Evolutionary conservation across 768 basidiomycete species (phyloP).

Genomic region (Lentinula guzmanii): DNA sequence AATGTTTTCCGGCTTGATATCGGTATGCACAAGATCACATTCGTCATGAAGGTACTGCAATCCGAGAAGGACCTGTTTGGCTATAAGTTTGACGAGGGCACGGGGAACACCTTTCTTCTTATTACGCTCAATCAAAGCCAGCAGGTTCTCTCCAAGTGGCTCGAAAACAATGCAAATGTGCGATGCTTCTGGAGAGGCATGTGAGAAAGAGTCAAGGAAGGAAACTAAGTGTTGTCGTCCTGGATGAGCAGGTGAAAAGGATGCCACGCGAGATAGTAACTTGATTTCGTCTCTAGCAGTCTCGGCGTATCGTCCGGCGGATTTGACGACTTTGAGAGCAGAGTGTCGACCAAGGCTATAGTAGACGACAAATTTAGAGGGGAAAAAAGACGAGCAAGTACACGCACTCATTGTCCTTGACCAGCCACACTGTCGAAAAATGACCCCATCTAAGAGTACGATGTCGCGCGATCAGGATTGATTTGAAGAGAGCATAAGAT

Average conservation of each 20-base stretch:
- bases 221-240: slow-evolving; percentile 81
- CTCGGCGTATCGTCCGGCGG: slow-evolving; percentile 91
- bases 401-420: slow-evolving; percentile 69
- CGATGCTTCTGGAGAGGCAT: slow-evolving; percentile 60
- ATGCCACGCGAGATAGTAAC: slow-evolving; percentile 70
- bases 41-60: slow-evolving; percentile 90
- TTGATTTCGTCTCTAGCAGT: slow-evolving; percentile 97
- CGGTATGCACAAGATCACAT: slow-evolving; percentile 89
- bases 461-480: slow-evolving; percentile 19
- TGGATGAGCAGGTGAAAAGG: slow-evolving; percentile 67
- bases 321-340: slow-evolving; percentile 93
- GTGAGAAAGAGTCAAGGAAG: slow-evolving; percentile 86
- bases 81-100: slow-evolving; percentile 77
- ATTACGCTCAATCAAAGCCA: slow-evolving; percentile 69
- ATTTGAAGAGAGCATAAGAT: slow-evolving; percentile 9
- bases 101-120: slow-evolving; percentile 82
- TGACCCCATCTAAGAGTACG: slow-evolving; percentile 73
- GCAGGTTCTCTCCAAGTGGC: slow-evolving; percentile 74
- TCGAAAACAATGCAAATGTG: slow-evolving; percentile 93
- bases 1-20: slow-evolving; percentile 95
- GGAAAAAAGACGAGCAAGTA: slow-evolving; percentile 1
- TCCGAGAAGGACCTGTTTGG: slow-evolving; percentile 82
- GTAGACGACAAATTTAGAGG: slow-evolving; percentile 10
- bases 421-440: slow-evolving; percentile 93
- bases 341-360: slow-evolving; percentile 69